Evolutionary conservation across 2,329 filamentous ascomycete species (phyloP).

Genomic region (Rhinocladiella similis): DNA sequence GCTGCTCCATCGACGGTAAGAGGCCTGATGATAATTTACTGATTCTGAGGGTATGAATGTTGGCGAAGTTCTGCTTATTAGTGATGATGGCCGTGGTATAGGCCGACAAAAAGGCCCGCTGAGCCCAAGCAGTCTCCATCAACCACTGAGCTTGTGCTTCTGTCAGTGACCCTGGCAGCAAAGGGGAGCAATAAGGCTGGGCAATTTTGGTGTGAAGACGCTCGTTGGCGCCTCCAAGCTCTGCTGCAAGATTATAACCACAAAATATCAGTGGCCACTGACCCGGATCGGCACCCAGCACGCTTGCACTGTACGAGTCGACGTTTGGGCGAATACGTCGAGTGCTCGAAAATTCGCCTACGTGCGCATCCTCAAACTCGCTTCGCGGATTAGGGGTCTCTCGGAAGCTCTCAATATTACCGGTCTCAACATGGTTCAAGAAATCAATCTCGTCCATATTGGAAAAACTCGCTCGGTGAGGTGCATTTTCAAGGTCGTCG

Average conservation of each 20-base stretch:
- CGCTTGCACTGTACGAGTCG: neutral
- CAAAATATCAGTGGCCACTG: conserved; percentile 32
- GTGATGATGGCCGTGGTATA: conserved; percentile 66
- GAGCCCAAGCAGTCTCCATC: conserved; percentile 67
- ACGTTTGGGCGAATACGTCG: no score
- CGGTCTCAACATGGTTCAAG: conserved; percentile 11
- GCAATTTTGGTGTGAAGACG: conserved; percentile 25
- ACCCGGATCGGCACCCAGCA: neutral
- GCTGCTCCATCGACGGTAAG: conserved; percentile 55
- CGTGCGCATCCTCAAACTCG: conserved; percentile 13
- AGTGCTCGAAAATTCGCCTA: conserved; percentile 6
- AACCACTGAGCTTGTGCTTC: conserved; percentile 68
- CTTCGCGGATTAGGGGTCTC: conserved; percentile 17
- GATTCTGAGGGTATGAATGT: conserved; percentile 61
- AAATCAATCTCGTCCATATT: conserved; percentile 9
- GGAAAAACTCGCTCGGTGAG: no score
- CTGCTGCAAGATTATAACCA: conserved; percentile 34
- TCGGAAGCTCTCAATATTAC: conserved; percentile 26
- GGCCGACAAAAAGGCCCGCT: conserved; percentile 66
- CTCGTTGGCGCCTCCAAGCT: conserved; percentile 18
- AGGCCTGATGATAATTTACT: conserved; percentile 65
- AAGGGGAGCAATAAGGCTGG: conserved; percentile 32
- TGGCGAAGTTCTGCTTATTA: conserved; percentile 54
- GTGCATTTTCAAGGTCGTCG: neutral
- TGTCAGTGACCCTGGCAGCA: conserved; percentile 59